Evolutionary conservation across 1,139 yeast species (phyloP).

Genomic region (Suhomyces panamericanus): DNA sequence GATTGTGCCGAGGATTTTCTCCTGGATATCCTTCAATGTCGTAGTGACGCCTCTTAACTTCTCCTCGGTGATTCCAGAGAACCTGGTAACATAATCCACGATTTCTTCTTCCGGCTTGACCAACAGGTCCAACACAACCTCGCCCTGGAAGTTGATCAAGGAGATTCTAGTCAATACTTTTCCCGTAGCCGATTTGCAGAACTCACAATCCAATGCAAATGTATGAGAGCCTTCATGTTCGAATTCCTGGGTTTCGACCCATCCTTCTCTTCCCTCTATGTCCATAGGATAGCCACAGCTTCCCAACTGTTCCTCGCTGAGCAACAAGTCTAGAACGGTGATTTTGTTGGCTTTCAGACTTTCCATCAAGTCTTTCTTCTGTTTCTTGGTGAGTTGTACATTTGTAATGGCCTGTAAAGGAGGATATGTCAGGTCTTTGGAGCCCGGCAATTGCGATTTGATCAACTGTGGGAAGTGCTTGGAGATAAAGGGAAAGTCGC

Average conservation of each 20-base stretch:
- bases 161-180: conserved; percentile 78
- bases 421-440: conserved; percentile 55
- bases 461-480: conserved; percentile 41
- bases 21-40: conserved; percentile 66
- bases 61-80: conserved; percentile 84
- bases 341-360: conserved; percentile 40
- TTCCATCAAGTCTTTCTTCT: conserved; percentile 41
- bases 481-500: conserved; percentile 37
- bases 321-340: conserved; percentile 53
- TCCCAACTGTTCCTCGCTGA: conserved; percentile 47
- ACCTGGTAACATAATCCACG: conserved; percentile 75
- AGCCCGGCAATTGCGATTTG: conserved; percentile 61
- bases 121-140: conserved; percentile 63
- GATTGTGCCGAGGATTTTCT: conserved; percentile 45
- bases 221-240: conserved; percentile 60
- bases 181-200: conserved; percentile 67
- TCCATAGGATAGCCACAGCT: conserved; percentile 64
- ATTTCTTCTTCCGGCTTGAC: conserved; percentile 78
- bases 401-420: conserved; percentile 56
- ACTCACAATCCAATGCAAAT: conserved; percentile 90
- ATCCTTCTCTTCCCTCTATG: conserved; percentile 28
- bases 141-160: conserved; percentile 60
- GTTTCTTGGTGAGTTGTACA: conserved; percentile 56
- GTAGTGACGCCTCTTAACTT: conserved; percentile 62
- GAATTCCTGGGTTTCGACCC: conserved; percentile 58